Percentiles rank a stretch among this genome's conserved stretches.
phyloP scores from a whole-genome alignment of 2,329 filamentous ascomycete species.

The Pseudogymnoascus sp. region DNA sequence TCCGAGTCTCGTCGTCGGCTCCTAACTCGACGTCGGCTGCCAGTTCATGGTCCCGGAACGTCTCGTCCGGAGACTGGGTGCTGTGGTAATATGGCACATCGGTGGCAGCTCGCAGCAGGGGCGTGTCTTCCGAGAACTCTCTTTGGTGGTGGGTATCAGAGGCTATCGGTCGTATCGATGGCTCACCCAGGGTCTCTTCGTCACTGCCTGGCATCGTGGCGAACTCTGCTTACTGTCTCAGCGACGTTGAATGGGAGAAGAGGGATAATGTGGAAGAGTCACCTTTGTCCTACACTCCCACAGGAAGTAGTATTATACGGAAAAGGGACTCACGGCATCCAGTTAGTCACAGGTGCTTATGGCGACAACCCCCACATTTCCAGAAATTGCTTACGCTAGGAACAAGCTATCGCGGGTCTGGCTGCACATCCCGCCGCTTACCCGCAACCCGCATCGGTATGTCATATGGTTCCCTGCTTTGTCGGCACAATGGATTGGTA shows the following conservation, averaged over 20 bases:
- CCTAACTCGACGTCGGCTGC: slow-evolving; percentile 20
- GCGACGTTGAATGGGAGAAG: neutral
- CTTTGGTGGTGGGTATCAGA: neutral
- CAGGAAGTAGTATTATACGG: neutral
- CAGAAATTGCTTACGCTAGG: slow-evolving; percentile 3
- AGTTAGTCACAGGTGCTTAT: slow-evolving; percentile 2
- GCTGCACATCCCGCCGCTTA: slow-evolving; percentile 1
- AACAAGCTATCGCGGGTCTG: slow-evolving; percentile 3
- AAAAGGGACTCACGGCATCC: neutral
- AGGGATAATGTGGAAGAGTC: neutral
- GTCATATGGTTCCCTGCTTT: neutral
- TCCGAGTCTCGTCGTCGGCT: neutral
- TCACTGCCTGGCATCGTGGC: neutral
- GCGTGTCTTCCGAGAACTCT: slow-evolving; percentile 8
- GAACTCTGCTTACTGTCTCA: neutral
- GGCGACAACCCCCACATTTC: slow-evolving; percentile 4
- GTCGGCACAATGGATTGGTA: neutral
- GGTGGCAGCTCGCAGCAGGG: slow-evolving; percentile 7
- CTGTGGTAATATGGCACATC: slow-evolving; percentile 11
- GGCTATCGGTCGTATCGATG: neutral
- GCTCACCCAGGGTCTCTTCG: neutral
- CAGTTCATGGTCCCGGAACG: slow-evolving; percentile 11
- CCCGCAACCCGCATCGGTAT: neutral
- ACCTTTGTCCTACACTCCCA: slow-evolving; percentile 1
- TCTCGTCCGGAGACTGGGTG: slow-evolving; percentile 10